phyloP scores from a whole-genome alignment of 2,329 filamentous ascomycete species.

The Sarocladiaceae sp. region DNA sequence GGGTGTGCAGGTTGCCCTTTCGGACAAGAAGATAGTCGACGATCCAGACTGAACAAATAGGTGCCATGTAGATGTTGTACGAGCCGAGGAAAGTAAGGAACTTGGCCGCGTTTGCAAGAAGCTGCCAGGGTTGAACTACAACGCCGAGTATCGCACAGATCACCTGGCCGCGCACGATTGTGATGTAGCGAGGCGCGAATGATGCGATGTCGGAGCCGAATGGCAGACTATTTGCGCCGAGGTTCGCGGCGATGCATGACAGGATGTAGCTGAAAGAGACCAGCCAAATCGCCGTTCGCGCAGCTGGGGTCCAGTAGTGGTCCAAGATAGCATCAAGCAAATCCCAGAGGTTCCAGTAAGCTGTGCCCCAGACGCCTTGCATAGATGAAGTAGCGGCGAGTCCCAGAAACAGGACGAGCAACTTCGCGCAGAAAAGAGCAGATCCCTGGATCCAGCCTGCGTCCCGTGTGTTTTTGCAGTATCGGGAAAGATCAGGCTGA shows the following conservation, averaged over 20 bases:
- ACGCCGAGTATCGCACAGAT: slow-evolving; percentile 26
- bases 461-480: slow-evolving; percentile 25
- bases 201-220: slow-evolving; percentile 29
- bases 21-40: slow-evolving; percentile 29
- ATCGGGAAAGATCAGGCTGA: slow-evolving; percentile 32
- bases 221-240: slow-evolving; percentile 26
- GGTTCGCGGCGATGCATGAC: slow-evolving; percentile 20
- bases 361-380: slow-evolving; percentile 27
- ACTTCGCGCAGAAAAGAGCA: slow-evolving; percentile 19
- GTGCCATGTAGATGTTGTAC: slow-evolving; percentile 24
- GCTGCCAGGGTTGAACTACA: slow-evolving; percentile 27
- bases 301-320: slow-evolving; percentile 25
- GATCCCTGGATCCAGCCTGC: slow-evolving; percentile 25
- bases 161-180: slow-evolving; percentile 26
- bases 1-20: slow-evolving; percentile 24
- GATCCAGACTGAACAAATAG: slow-evolving; percentile 25
- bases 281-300: slow-evolving; percentile 26
- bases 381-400: slow-evolving; percentile 26
- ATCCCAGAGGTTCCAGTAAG: slow-evolving; percentile 31
- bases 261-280: slow-evolving; percentile 19
- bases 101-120: slow-evolving; percentile 17
- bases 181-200: slow-evolving; percentile 26
- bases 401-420: slow-evolving; percentile 25
- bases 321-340: slow-evolving; percentile 29
- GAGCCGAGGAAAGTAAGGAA: slow-evolving; percentile 22